Base-by-base conservation (phyloP, 1,284 basidiomycete species). In the Rugosomyces carneus region DNA sequence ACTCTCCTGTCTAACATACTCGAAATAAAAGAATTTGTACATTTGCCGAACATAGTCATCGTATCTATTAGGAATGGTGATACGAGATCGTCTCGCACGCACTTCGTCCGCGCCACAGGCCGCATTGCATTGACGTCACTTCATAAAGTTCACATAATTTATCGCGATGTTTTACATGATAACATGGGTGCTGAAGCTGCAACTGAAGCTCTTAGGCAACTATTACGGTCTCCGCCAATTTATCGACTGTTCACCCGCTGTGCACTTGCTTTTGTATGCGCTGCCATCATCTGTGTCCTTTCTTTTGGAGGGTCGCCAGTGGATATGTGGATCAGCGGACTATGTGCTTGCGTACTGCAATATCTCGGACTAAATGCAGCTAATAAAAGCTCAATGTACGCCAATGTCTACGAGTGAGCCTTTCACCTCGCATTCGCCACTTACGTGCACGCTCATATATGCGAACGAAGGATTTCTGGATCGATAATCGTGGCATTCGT, bases 331-430 rank as follows among this genome's bases (percentile, higher is more conserved):
- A 76, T 92, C 42, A 81, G 85, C 50, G 90, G 87, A 1, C 61
- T 71, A 2, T 83, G 83, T 51, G 87, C 87, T 3, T 76, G 76
- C 42, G 59, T 81, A 38, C 66, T 93, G 40, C 82, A 87, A 54
- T 89, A 84, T 60, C 70, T 92, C 37, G 87, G 89, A 23, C 67
- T 91, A 40, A 81, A 79, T 56, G 79, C 84, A 3, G 88, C 89
- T 5, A 75, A 80, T 48, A 89, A 86, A 63, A 89, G 84, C 56
- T 73, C 85, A 1, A 81, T 89, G 66, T 93, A 91, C 62, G 87
- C 87, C 5, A 92, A 90, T 57, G 86, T 93, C 46, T 93, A 91
- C 57, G 90, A 93, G 89, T 90, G 59, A 64, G 85, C 72, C 5
- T n/a, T 32, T n/a, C 13, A 2, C 31, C 15, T 34, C 29, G 8